Percentiles rank a stretch among this genome's conserved stretches.
phyloP scores from a whole-genome alignment of 331 rosid genomes.

The Spiraea crenata region DNA sequence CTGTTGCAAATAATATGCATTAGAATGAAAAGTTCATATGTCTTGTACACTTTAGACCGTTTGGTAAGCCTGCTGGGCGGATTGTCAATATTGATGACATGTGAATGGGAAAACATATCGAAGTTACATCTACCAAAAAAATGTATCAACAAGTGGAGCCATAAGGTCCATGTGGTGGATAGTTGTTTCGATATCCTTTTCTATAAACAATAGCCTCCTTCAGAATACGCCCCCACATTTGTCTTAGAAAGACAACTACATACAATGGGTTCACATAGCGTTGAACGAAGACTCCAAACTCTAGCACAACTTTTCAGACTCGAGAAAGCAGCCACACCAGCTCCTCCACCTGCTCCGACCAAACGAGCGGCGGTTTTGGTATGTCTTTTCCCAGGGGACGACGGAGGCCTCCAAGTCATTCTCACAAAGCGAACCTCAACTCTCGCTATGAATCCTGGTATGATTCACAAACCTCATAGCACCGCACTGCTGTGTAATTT shows the following conservation, averaged over 20 bases:
- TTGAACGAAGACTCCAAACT: neutral
- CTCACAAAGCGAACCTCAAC: slow-evolving; percentile 75
- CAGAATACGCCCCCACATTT: neutral
- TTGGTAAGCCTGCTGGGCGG: no score
- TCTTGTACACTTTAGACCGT: no score
- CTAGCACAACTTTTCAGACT: neutral
- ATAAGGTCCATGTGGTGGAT: no score
- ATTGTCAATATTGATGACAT: no score
- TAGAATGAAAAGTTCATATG: no score
- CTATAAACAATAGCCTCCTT: no score
- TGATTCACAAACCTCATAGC: neutral
- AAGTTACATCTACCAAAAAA: no score
- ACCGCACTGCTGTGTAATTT: no score
- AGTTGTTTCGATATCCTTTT: no score
- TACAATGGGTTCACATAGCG: neutral
- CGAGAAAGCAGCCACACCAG: neutral
- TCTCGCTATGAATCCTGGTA: slow-evolving; percentile 57
- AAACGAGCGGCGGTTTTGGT: slow-evolving; percentile 68
- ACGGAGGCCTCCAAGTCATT: slow-evolving; percentile 54
- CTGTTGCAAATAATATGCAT: no score
- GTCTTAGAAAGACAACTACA: neutral
- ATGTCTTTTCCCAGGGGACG: slow-evolving; percentile 52
- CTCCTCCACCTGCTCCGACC: slow-evolving; percentile 11
- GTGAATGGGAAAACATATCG: no score
- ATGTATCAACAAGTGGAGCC: no score